phyloP scores from a whole-genome alignment of 805 yeast species.

The Yamadazyma nakazawae region DNA sequence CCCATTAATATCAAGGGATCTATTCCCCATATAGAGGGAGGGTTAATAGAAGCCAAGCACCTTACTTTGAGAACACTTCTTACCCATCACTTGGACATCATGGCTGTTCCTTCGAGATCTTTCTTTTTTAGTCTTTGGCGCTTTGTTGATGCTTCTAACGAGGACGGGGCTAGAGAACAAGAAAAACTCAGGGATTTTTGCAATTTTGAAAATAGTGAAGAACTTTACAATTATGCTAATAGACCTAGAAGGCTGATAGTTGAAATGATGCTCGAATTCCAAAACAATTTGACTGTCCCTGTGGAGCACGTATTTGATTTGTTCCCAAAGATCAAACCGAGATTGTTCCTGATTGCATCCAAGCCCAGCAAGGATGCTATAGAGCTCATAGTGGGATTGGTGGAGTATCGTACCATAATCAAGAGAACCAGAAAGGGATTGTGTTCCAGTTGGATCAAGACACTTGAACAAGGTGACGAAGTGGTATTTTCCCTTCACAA shows the following conservation, averaged over 20 bases:
- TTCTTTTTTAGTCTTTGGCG: conserved; percentile 75
- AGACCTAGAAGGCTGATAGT: conserved; percentile 85
- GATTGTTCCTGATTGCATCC: conserved; percentile 85
- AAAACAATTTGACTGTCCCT: conserved; percentile 67
- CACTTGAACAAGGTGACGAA: conserved; percentile 44
- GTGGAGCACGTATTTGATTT: conserved; percentile 70
- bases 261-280: conserved; percentile 82
- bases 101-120: conserved; percentile 77
- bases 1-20: conserved; percentile 41
- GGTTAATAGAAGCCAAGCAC: conserved; percentile 43
- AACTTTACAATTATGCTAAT: conserved; percentile 85
- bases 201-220: conserved; percentile 69
- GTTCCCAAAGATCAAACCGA: conserved; percentile 74
- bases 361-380: conserved; percentile 38
- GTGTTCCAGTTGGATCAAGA: conserved; percentile 73
- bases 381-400: conserved; percentile 79
- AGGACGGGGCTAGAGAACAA: conserved; percentile 66
- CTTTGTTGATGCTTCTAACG: conserved; percentile 47
- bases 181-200: conserved; percentile 78
- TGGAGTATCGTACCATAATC: conserved; percentile 80
- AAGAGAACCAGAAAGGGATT: conserved; percentile 74
- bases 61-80: conserved; percentile 71
- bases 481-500: conserved; percentile 51
- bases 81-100: conserved; percentile 77
- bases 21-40: conserved; percentile 50